Evolutionary conservation across 2,329 filamentous ascomycete genomes (phyloP).

Genomic region (Tolypocladium amazonense): DNA sequence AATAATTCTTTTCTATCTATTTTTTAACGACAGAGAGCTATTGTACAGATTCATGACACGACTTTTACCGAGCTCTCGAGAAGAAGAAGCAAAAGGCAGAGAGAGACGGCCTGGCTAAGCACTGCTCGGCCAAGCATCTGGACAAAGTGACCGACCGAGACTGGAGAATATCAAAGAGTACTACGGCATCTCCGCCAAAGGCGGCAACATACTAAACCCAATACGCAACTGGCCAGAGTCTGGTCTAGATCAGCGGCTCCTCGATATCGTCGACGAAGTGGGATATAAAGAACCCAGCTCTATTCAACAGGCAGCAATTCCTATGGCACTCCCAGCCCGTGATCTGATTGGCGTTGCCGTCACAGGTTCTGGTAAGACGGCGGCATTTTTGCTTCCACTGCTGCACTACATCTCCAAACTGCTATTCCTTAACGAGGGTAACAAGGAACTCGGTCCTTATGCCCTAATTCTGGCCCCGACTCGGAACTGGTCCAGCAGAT

Average conservation of each 20-base stretch:
- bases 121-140: conserved; percentile 76
- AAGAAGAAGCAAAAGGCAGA: too few species aligned
- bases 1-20: too few species aligned
- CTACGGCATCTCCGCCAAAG: conserved; percentile 92
- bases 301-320: conserved; percentile 89
- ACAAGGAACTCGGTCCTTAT: conserved; percentile 91
- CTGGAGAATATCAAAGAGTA: conserved; percentile 99
- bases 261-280: conserved; percentile 73
- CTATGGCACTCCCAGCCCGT: conserved; percentile 82
- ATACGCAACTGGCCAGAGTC: conserved; percentile 95
- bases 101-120: too few species aligned
- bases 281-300: conserved; percentile 88
- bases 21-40: too few species aligned
- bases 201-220: conserved; percentile 82
- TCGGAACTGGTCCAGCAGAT: conserved; percentile 97
- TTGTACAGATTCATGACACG: too few species aligned
- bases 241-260: conserved; percentile 60
- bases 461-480: conserved; percentile 95
- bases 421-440: conserved; percentile 71
- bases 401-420: conserved; percentile 91
- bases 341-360: conserved; percentile 98
- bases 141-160: conserved; percentile 94
- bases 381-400: conserved; percentile 83
- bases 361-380: conserved; percentile 97
- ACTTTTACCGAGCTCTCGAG: too few species aligned